Base-by-base conservation (phyloP, 2,329 filamentous ascomycete genomes). In the Metarhizium album region DNA sequence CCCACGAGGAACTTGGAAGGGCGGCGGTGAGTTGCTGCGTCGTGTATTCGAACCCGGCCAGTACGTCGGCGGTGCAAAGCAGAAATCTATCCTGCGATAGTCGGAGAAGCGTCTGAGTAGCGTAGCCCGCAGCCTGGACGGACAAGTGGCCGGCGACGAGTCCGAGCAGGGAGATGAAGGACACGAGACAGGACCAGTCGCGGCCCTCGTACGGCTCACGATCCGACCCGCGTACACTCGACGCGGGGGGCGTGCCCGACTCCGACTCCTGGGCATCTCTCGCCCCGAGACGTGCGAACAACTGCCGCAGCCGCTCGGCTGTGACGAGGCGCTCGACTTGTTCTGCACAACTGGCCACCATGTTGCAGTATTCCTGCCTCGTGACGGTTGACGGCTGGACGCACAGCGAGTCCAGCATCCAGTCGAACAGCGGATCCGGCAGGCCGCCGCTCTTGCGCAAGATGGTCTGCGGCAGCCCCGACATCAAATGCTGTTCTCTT, bases 381-480 rank as follows among this genome's bases (percentile, higher is more conserved):
- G 87, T 62, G 43, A 78, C 71, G 42, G 73, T 68, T 31, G 76
- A 75, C 40, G 69, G 66, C 58, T 86, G 81, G 2, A 70, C 62
- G 50, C 75, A 78, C 22, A 83, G 68, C 66, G 83, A 75, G 47
- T 78, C 67, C 5, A 86, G 60, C 3, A 88, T 69, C 86, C 86
- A 90, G 16, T 75, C 59, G 47, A 87, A 74, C 1, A 89, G 60
- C 50, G 84, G 75, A 53, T 87, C 79, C 0, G 85, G 80, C 13
- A 89, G 62, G 8, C 54, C 56, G 13, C 58, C 58, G 1, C 52
- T 56, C 45, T 61, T 62, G 4, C 45, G 49, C 3, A 68, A 47
- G 14, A 83, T 68, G 43, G 78, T 74, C 50, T 78, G 74, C 1
- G 82, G 73, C 51, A 85, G 67, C 2, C 85, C 84, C 20, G 79